Evolutionary conservation across 192 early-diverging fungal species (phyloP).

Genomic region (Mortierella antarctica): DNA sequence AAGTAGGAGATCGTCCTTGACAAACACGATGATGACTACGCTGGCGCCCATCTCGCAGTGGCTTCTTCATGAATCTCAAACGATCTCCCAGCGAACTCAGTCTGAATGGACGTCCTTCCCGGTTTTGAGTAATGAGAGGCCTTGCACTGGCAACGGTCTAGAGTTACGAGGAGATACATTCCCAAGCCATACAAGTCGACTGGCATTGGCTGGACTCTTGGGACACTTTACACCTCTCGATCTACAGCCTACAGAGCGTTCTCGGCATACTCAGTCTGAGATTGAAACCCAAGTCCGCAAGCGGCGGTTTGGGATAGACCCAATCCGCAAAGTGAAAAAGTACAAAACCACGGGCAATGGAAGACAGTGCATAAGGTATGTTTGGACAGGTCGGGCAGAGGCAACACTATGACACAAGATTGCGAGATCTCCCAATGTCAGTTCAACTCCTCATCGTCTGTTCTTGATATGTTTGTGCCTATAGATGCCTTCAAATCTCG

Average conservation of each 20-base stretch:
- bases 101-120: slow-evolving; percentile 47
- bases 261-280: slow-evolving; percentile 1
- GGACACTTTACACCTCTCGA: slow-evolving; percentile 22
- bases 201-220: slow-evolving; percentile 9
- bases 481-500: slow-evolving; percentile 40
- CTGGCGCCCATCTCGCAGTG: slow-evolving; percentile 14
- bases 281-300: slow-evolving; percentile 52
- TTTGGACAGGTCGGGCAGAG: neutral
- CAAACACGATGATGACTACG: neutral
- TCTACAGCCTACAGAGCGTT: slow-evolving; percentile 5
- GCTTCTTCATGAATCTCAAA: slow-evolving; percentile 32
- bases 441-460: neutral
- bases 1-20: slow-evolving; percentile 20
- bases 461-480: slow-evolving; percentile 9
- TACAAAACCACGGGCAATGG: slow-evolving; percentile 37
- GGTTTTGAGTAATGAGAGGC: slow-evolving; percentile 23
- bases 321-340: slow-evolving; percentile 52
- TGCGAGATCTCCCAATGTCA: neutral
- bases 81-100: slow-evolving; percentile 16
- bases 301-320: slow-evolving; percentile 42
- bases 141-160: neutral
- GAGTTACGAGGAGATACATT: neutral
- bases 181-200: neutral
- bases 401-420: neutral
- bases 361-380: slow-evolving; percentile 42